These are phyloP conservation scores for Claviceps pusilla DNA, from an alignment of 2,329 filamentous ascomycete genomes.

Conservation along the genomic window DNA sequence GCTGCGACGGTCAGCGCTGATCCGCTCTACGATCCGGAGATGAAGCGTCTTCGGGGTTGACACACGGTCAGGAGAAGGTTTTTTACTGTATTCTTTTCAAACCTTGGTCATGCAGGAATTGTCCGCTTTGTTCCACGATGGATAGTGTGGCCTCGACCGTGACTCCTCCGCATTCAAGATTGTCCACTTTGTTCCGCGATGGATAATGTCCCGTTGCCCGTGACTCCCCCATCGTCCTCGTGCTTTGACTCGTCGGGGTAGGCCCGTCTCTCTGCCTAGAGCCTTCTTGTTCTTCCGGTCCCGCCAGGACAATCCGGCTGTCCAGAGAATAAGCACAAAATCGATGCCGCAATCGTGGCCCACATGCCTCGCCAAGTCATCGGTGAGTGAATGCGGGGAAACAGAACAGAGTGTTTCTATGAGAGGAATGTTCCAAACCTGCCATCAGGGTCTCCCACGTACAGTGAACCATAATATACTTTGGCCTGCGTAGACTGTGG, in stretches of 20 bases:
- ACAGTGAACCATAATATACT: conserved; percentile 54
- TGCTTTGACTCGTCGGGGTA: background rate
- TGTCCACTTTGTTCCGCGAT: too few species aligned
- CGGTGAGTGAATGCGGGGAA: too few species aligned
- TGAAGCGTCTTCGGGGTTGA: conserved; percentile 1
- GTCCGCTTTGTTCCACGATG: too few species aligned
- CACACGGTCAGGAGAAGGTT: too few species aligned
- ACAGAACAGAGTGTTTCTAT: too few species aligned
- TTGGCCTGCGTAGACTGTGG: conserved; percentile 51
- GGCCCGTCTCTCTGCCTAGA: background rate
- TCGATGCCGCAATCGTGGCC: conserved; percentile 53
- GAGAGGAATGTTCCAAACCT: too few species aligned
- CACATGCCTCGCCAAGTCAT: conserved; percentile 46
- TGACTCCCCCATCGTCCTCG: background rate
- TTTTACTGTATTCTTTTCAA: too few species aligned
- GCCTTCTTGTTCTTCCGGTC: conserved; percentile 6
- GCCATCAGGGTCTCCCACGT: conserved; percentile 15
- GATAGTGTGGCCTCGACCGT: too few species aligned
- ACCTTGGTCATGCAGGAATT: too few species aligned
- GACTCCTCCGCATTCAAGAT: too few species aligned
- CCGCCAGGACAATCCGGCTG: conserved; percentile 34
- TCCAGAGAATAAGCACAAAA: conserved; percentile 47
- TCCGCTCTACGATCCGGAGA: conserved; percentile 17
- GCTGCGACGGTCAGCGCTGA: conserved; percentile 37
- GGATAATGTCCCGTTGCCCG: background rate